Evolutionary conservation across 2,329 filamentous ascomycete species (phyloP).

Genomic region (Colletotrichum sp.): DNA sequence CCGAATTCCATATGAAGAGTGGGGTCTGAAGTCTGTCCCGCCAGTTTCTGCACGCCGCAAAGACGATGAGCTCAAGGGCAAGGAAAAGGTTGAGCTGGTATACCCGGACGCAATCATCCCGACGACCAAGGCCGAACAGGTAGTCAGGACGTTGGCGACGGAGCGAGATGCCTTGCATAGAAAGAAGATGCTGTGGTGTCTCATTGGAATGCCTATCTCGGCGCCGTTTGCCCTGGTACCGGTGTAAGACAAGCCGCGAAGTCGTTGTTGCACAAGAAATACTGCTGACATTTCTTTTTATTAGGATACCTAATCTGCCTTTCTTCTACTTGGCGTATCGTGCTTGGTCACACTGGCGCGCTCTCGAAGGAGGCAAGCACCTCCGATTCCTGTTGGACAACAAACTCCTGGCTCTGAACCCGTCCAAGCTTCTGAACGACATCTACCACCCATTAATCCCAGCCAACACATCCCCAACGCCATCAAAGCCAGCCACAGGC

Average conservation of each 20-base stretch:
- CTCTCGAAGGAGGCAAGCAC: conserved; percentile 83
- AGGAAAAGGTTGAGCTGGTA: conserved; percentile 73
- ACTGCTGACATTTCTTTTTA: not conserved
- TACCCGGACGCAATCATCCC: conserved; percentile 78
- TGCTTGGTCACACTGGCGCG: conserved; percentile 91
- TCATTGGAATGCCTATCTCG: conserved; percentile 82
- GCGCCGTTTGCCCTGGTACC: conserved; percentile 85
- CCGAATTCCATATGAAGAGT: conserved; percentile 95
- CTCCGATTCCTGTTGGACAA: conserved; percentile 81
- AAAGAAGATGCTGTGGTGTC: conserved; percentile 78
- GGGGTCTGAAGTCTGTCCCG: conserved; percentile 94
- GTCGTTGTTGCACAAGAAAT: not conserved
- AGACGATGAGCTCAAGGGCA: conserved; percentile 66
- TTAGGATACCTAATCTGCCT: conserved; percentile 87
- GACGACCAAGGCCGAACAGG: conserved; percentile 62
- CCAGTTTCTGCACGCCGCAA: conserved; percentile 73
- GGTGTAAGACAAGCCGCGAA: conserved; percentile 63
- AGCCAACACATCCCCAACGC: conserved; percentile 37
- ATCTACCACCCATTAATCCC: conserved; percentile 65
- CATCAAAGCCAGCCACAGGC: conserved; percentile 19
- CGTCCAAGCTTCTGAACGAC: conserved; percentile 74
- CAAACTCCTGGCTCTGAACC: conserved; percentile 68
- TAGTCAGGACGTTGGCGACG: conserved; percentile 75
- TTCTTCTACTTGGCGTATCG: conserved; percentile 96
- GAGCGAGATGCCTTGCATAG: conserved; percentile 83